Evolutionary conservation across 805 yeast species (phyloP), one percentile per base, ranked within the genome.

Genomic region (Sugiyamaella smithiae): DNA sequence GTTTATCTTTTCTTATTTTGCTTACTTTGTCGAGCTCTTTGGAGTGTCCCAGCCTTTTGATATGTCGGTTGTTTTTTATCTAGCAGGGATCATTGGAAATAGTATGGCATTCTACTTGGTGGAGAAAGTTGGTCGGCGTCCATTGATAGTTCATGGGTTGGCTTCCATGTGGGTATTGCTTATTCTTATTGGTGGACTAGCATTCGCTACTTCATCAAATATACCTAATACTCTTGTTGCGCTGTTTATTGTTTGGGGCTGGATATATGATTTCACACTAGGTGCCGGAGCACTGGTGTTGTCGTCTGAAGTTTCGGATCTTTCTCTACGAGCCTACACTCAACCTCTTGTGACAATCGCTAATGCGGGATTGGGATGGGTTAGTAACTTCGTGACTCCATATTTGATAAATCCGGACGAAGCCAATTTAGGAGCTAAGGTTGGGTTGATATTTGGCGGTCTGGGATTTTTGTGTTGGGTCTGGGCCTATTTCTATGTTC

Each of bases 341-440:
- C 47, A 43, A 14, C 41, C 47, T 9, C 41, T 43, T 8, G 41
- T 43, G 1, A 43, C 47, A 5, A 43, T 43, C 12, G 47, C 31
- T n/a, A 43, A 35, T 23, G 41, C 47, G 4, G 47, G 47, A 6
- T 19, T 43, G 9, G 47, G 47, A 20, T 43, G 47, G 47, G 28
- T 45, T 11, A 20, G 36, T 40, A 43, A 43, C n/a, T 63, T 76
- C 47, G 65, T 73, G 40, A 59, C 64, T 16, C 80, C 80, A 20
- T 75, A 74, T 56, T 63, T 75, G 67, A 63, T 75, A 54, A 75
- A 74, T 52, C 71, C 77, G 3, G 63, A 60, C 24, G 65, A 63
- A 36, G 74, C 73, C 46, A 65, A 75, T 52, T 64, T 71, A 67
- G 72, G 71, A 20, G 74, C 73, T 14, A 75, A 74, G 55, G 70